Evolutionary conservation across 805 yeast species (phyloP).

Genomic region (Myxozyma udenii): DNA sequence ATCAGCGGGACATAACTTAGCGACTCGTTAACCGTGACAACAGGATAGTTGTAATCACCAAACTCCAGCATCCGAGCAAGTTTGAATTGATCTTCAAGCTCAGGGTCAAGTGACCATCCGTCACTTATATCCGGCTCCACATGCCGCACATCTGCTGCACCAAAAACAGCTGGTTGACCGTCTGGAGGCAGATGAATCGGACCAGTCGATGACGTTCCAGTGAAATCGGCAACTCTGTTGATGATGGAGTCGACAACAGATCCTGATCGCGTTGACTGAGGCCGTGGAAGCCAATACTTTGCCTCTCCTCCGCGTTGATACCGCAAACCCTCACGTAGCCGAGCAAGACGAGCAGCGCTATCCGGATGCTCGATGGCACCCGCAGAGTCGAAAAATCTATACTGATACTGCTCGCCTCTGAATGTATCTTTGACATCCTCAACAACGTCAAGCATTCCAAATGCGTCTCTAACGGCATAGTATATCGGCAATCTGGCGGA

Average conservation of each 20-base stretch:
- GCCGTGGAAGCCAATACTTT: constrained; percentile 71
- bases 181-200: constrained; percentile 4
- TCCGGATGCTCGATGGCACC: constrained; percentile 70
- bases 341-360: constrained; percentile 59
- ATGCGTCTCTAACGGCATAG: constrained; percentile 71
- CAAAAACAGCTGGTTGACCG: not conserved
- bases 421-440: constrained; percentile 71
- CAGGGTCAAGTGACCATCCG: constrained; percentile 29
- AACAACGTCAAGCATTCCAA: constrained; percentile 71
- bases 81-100: constrained; percentile 38
- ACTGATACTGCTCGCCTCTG: constrained; percentile 72
- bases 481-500: constrained; percentile 60
- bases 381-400: constrained; percentile 76
- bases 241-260: constrained; percentile 1
- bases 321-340: constrained; percentile 79
- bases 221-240: constrained; percentile 1
- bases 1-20: constrained; percentile 19
- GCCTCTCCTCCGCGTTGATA: constrained; percentile 73
- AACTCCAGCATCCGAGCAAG: constrained; percentile 37
- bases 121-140: constrained; percentile 2
- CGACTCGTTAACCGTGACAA: constrained; percentile 37
- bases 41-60: constrained; percentile 47
- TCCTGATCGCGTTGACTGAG: constrained; percentile 9
- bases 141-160: not conserved
- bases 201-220: constrained; percentile 12